Conservation (phyloP, 129 eudicot species). For the Solidago caesia region DNA sequence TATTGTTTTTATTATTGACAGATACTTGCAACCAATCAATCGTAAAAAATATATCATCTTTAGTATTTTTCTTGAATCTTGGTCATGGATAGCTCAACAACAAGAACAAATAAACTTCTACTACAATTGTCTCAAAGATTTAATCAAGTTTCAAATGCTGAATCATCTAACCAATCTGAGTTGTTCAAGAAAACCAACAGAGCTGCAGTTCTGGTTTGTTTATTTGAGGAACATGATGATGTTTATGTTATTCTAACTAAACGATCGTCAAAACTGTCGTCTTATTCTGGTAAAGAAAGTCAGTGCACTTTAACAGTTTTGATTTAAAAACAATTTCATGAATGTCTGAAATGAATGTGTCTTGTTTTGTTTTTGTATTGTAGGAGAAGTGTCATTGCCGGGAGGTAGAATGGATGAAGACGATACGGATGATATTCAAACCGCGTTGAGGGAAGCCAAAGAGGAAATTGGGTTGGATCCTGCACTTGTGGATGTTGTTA, state of each 20-base stretch:
- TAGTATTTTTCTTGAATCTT: no score
- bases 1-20: no score
- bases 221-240: conserved; percentile 44
- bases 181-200: conserved; percentile 25
- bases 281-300: conserved; percentile 53
- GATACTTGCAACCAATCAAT: no score
- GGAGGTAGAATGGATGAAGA: conserved; percentile 73
- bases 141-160: conserved; percentile 3
- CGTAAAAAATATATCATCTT: no score
- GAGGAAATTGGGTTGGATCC: conserved; percentile 91
- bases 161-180: conserved; percentile 18
- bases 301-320: background rate
- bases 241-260: conserved; percentile 65
- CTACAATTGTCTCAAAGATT: conserved; percentile 39
- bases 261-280: conserved; percentile 53
- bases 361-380: conserved; percentile 17
- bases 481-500: conserved; percentile 56
- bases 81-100: conserved; percentile 23
- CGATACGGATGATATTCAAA: conserved; percentile 46
- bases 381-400: conserved; percentile 81
- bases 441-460: conserved; percentile 76
- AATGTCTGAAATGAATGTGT: conserved; percentile 6
- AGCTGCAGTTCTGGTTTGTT: conserved; percentile 74
- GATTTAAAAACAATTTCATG: background rate
- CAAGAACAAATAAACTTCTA: conserved; percentile 33